Percentiles rank a stretch among this genome's conserved stretches.
phyloP scores from a whole-genome alignment of 495 filamentous ascomycete genomes.

The Trichoderma gamsii region DNA sequence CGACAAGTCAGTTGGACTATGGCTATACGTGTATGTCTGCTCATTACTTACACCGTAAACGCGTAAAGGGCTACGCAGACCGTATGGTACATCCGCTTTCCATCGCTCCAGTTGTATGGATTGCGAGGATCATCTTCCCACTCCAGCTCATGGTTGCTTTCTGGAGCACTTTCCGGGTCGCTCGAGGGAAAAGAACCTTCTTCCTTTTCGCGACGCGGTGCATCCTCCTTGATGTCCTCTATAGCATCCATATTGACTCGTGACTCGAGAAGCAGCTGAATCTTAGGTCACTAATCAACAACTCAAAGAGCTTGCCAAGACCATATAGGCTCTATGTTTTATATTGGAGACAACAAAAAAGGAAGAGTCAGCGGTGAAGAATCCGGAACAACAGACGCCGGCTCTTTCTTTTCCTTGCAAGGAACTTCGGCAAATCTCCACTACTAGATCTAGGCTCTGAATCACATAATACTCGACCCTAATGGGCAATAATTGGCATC shows the following conservation, averaged over 20 bases:
- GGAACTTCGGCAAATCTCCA: too few species aligned
- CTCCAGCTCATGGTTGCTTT: not conserved
- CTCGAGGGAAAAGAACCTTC: not conserved
- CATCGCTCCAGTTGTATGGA: conserved; percentile 9
- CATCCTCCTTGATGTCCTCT: not conserved
- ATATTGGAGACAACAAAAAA: too few species aligned
- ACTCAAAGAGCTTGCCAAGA: not conserved
- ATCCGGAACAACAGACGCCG: too few species aligned
- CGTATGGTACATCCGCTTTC: conserved; percentile 1
- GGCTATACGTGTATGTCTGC: not conserved
- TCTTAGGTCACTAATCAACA: not conserved
- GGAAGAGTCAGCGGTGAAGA: too few species aligned
- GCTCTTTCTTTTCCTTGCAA: too few species aligned
- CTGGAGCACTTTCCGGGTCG: not conserved
- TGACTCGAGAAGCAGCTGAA: not conserved
- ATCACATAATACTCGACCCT: too few species aligned
- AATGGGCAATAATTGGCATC: too few species aligned
- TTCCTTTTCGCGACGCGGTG: not conserved
- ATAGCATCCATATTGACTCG: not conserved
- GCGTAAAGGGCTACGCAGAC: not conserved
- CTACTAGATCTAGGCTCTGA: too few species aligned
- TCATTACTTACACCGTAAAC: conserved; percentile 6
- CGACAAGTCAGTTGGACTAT: not conserved
- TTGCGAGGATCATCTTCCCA: conserved; percentile 11
- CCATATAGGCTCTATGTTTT: not conserved